A percentile compares a stretch with the other conserved stretches of the same genome.
Evolutionary conservation across 2,329 filamentous ascomycete species (phyloP).

Genomic region (Nemania diffusa): DNA sequence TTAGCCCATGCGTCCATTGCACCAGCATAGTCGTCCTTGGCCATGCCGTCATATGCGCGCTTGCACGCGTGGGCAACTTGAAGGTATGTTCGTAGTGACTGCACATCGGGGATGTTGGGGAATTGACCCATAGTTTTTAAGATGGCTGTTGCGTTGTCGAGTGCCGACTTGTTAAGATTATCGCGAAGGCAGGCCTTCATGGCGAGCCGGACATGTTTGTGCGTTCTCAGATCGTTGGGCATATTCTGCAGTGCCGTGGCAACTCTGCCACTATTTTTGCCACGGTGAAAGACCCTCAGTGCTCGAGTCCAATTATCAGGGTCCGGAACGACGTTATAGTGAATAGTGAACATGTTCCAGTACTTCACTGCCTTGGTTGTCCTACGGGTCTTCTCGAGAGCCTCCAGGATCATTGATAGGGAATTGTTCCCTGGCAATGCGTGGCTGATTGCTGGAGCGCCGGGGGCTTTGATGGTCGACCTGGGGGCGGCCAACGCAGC

Average conservation of each 20-base stretch:
- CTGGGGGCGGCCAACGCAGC: conserved; percentile 4
- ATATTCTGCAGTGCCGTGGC: conserved; percentile 68
- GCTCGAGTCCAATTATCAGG: conserved; percentile 74
- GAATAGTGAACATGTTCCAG: conserved; percentile 76
- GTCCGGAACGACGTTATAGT: conserved; percentile 75
- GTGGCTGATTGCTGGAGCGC: conserved; percentile 45
- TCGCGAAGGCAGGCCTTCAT: conserved; percentile 80
- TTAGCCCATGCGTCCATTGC: conserved; percentile 59
- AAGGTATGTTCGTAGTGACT: conserved; percentile 65
- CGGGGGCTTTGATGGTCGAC: conserved; percentile 32
- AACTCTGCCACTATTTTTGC: conserved; percentile 71
- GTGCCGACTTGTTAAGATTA: conserved; percentile 76
- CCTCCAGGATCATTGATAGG: conserved; percentile 75
- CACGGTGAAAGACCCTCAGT: conserved; percentile 72
- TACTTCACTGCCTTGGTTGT: conserved; percentile 75
- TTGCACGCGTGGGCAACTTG: conserved; percentile 63
- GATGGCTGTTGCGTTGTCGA: conserved; percentile 72
- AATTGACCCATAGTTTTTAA: conserved; percentile 69
- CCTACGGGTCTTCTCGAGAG: conserved; percentile 69
- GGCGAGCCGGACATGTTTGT: conserved; percentile 74
- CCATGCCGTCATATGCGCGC: conserved; percentile 51
- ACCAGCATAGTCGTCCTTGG: conserved; percentile 46
- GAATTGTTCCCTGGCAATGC: conserved; percentile 64
- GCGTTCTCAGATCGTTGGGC: conserved; percentile 56
- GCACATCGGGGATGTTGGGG: conserved; percentile 60